Conservation (phyloP, 1,284 basidiomycete genomes). For the Sanghuangporus baumii region DNA sequence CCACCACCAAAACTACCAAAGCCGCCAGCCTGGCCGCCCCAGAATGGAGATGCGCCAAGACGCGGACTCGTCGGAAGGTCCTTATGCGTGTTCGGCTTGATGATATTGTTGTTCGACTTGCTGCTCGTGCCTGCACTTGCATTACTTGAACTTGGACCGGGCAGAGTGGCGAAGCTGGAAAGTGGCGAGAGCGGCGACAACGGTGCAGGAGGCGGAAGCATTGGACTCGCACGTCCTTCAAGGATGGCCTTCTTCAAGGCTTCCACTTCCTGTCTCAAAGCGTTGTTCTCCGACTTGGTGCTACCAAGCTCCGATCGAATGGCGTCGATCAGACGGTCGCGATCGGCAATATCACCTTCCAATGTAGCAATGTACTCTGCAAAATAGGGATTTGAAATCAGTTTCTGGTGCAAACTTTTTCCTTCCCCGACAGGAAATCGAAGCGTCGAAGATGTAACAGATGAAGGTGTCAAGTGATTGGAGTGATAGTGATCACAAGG, state of each 20-base stretch:
- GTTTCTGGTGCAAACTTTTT: not conserved
- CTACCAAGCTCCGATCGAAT: slow-evolving; percentile 82
- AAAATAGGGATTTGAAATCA: not conserved
- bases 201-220: slow-evolving; percentile 43
- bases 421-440: not conserved
- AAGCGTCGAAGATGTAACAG: not conserved
- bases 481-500: not conserved
- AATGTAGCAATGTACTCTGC: slow-evolving; percentile 89
- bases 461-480: not conserved
- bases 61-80: slow-evolving; percentile 68
- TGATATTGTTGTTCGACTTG: slow-evolving; percentile 30
- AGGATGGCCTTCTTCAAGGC: slow-evolving; percentile 78
- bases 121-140: slow-evolving; percentile 16
- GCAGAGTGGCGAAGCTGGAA: slow-evolving; percentile 27
- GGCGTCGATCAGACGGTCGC: slow-evolving; percentile 85
- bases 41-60: slow-evolving; percentile 50
- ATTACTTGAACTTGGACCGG: slow-evolving; percentile 17
- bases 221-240: slow-evolving; percentile 43
- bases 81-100: slow-evolving; percentile 77
- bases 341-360: slow-evolving; percentile 90
- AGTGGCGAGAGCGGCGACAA: slow-evolving; percentile 31
- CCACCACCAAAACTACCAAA: slow-evolving; percentile 48
- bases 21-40: slow-evolving; percentile 56
- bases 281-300: slow-evolving; percentile 77
- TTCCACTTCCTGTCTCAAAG: slow-evolving; percentile 79